These are phyloP conservation scores for Gentiana dahurica DNA, from an alignment of 257 asterid species.

Conservation along the genomic window DNA sequence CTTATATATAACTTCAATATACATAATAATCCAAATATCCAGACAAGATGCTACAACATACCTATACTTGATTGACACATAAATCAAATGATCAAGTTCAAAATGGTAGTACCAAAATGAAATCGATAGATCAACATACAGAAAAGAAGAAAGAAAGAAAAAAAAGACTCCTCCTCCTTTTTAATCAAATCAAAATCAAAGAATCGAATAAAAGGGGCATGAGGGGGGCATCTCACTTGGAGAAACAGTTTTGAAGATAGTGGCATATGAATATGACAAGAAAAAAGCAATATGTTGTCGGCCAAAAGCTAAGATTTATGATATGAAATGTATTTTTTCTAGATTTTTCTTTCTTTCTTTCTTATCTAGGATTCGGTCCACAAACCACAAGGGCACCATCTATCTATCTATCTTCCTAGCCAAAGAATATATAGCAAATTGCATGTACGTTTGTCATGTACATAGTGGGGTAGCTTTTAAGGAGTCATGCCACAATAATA, in stretches of 20 bases:
- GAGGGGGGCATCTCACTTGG: conserved; percentile 10
- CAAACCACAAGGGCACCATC: conserved; percentile 19
- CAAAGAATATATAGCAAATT: conserved; percentile 14
- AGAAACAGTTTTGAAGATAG: conserved; percentile 21
- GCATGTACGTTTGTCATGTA: conserved; percentile 7
- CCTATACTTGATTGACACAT: not conserved
- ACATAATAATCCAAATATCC: no score
- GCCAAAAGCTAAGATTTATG: conserved; percentile 21
- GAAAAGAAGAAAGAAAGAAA: no score
- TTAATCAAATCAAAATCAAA: no score
- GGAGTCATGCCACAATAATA: conserved; percentile 15
- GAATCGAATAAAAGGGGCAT: not conserved
- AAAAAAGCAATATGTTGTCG: conserved; percentile 31
- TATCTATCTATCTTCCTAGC: not conserved
- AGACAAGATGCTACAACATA: no score
- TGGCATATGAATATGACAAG: conserved; percentile 32
- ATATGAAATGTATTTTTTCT: not conserved
- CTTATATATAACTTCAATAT: no score
- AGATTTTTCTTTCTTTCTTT: conserved; percentile 9
- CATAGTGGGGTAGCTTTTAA: not conserved
- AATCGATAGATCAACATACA: no score
- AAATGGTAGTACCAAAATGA: no score
- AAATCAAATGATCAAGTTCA: not conserved
- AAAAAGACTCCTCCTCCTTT: no score
- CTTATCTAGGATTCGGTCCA: conserved; percentile 26